A percentile compares a stretch with the other conserved stretches of the same genome.
Evolutionary conservation across 768 basidiomycete species (phyloP).

Genomic region (Cantharellus anzutake): DNA sequence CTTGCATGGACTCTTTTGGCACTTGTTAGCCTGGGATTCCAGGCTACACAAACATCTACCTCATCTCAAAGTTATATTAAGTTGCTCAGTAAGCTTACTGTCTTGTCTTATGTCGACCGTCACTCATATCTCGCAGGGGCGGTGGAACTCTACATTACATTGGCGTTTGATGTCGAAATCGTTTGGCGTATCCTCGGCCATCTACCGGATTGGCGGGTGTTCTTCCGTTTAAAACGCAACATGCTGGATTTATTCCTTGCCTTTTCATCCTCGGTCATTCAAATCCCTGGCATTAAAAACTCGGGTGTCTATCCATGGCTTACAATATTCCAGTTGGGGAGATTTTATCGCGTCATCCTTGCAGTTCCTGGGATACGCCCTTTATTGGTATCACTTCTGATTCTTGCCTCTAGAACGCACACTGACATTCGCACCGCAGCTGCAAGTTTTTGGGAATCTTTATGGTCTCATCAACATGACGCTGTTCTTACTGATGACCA

Average conservation of each 20-base stretch:
- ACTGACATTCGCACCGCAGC: conserved; percentile 23
- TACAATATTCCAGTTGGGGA: conserved; percentile 63
- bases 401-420: background rate
- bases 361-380: conserved; percentile 82
- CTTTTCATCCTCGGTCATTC: conserved; percentile 55
- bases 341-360: conserved; percentile 86
- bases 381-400: conserved; percentile 38
- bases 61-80: conserved; percentile 16
- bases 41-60: conserved; percentile 44
- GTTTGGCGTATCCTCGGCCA: conserved; percentile 47
- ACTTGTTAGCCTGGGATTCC: conserved; percentile 47
- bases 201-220: conserved; percentile 67
- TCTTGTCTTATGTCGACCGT: conserved; percentile 12
- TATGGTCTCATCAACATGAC: conserved; percentile 84
- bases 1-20: conserved; percentile 66
- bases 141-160: conserved; percentile 57
- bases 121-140: conserved; percentile 32
- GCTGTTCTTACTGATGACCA: conserved; percentile 73
- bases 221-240: conserved; percentile 41
- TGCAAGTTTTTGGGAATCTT: conserved; percentile 82
- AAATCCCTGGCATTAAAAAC: conserved; percentile 56
- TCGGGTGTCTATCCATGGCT: conserved; percentile 69
- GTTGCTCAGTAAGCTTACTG: conserved; percentile 9
- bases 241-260: conserved; percentile 62
- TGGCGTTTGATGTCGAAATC: conserved; percentile 82